Conservation (phyloP, 805 yeast genomes). For the Ogataea wickerhamii region DNA sequence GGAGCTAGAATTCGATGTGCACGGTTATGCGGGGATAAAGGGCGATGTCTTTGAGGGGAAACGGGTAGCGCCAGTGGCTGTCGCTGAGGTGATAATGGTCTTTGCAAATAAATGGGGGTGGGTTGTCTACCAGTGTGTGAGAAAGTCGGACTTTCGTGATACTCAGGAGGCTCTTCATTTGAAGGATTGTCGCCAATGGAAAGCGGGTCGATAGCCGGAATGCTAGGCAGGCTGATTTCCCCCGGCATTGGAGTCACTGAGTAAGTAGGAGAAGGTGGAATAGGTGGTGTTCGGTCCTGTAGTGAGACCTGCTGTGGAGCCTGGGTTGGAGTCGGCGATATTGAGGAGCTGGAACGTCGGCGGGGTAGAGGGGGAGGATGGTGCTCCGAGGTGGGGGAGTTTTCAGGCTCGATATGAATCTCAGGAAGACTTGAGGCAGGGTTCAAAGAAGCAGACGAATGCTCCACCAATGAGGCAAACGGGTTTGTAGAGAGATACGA, state of each 20-base stretch:
- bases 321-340: background rate
- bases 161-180: slow-evolving; percentile 36
- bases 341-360: slow-evolving; percentile 1
- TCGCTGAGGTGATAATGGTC: background rate
- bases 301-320: background rate
- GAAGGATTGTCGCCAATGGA: slow-evolving; percentile 23
- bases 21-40: background rate
- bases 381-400: slow-evolving; percentile 22
- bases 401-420: slow-evolving; percentile 12
- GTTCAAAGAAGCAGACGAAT: background rate
- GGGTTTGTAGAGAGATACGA: slow-evolving; percentile 2
- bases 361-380: slow-evolving; percentile 6
- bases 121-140: background rate
- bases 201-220: slow-evolving; percentile 27
- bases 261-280: slow-evolving; percentile 33
- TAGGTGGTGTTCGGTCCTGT: too few relatives aligned
- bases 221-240: slow-evolving; percentile 25
- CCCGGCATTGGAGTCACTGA: slow-evolving; percentile 25
- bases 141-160: slow-evolving; percentile 25
- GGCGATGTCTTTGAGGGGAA: background rate
- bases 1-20: background rate
- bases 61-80: background rate
- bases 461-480: background rate
- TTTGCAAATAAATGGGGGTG: background rate
- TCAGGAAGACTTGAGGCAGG: slow-evolving; percentile 2